phyloP scores from a whole-genome alignment of 2,329 filamentous ascomycete species.

The Lachnellula willkommii region DNA sequence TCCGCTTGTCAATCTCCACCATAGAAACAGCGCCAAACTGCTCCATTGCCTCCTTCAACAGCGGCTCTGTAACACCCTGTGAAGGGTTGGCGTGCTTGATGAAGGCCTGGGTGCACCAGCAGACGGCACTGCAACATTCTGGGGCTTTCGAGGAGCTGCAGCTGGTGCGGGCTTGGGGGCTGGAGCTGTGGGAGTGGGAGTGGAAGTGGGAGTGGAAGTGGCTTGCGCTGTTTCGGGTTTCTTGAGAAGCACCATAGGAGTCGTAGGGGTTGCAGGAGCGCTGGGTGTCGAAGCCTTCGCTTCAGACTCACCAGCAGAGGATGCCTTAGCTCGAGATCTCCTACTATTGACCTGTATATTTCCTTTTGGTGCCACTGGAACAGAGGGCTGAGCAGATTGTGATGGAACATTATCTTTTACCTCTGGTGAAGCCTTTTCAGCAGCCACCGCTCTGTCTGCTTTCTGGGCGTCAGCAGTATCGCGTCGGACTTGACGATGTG shows the following conservation, averaged over 20 bases:
- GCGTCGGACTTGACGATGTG: constrained; percentile 55
- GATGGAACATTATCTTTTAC: constrained; percentile 9
- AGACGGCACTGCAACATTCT: constrained; percentile 28
- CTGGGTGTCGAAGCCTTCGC: constrained; percentile 18
- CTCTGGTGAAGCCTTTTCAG: constrained; percentile 16
- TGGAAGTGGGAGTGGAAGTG: constrained; percentile 10
- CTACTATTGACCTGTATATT: constrained; percentile 17
- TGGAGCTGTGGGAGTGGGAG: constrained; percentile 26
- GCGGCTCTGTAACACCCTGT: constrained; percentile 80
- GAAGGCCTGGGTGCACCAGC: constrained; percentile 62
- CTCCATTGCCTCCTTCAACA: constrained; percentile 70
- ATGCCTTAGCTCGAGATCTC: constrained; percentile 35
- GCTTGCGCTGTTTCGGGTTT: constrained; percentile 31
- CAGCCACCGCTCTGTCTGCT: constrained; percentile 22
- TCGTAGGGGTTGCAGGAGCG: constrained; percentile 22
- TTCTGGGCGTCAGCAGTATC: constrained; percentile 37
- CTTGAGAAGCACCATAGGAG: constrained; percentile 36
- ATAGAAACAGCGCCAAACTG: constrained; percentile 68
- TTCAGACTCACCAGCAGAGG: constrained; percentile 27
- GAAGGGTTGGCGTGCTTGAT: constrained; percentile 81
- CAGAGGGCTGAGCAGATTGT: constrained; percentile 4
- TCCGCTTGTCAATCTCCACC: constrained; percentile 90
- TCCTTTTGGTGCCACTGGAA: constrained; percentile 31
- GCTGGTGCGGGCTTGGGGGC: constrained; percentile 21
- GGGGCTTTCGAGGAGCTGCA: constrained; percentile 26